phyloP scores from a whole-genome alignment of 768 basidiomycete species.

The Collybia sordida region DNA sequence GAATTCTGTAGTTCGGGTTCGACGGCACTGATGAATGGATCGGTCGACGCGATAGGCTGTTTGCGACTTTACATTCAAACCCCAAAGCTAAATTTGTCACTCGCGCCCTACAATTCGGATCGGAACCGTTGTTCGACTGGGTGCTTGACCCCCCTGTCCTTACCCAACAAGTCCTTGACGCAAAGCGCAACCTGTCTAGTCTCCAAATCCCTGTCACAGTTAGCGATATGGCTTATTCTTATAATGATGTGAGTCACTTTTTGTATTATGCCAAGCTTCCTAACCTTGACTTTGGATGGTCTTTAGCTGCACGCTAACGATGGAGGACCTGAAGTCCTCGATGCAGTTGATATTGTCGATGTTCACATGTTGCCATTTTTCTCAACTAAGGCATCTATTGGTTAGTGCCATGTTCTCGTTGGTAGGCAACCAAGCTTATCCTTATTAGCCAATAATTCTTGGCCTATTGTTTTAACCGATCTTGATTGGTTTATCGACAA shows the following conservation, averaged over 20 bases:
- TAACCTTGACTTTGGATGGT: conserved; percentile 1
- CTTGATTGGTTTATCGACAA: conserved; percentile 68
- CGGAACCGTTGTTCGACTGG: conserved; percentile 64
- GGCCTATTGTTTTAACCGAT: conserved; percentile 61
- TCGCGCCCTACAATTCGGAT: conserved; percentile 67
- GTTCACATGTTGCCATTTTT: conserved; percentile 77
- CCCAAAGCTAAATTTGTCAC: conserved; percentile 65
- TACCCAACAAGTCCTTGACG: conserved; percentile 46
- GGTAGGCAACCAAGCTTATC: neutral
- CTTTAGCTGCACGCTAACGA: conserved; percentile 37
- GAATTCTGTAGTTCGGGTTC: conserved; percentile 42
- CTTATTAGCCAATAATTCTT: conserved; percentile 49
- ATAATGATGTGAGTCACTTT: conserved; percentile 34
- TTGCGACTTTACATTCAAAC: conserved; percentile 55
- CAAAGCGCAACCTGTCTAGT: conserved; percentile 47
- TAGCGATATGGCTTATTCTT: conserved; percentile 64
- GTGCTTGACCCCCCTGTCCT: conserved; percentile 51
- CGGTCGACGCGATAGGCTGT: conserved; percentile 49
- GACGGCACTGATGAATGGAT: conserved; percentile 50
- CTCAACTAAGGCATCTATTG: conserved; percentile 51
- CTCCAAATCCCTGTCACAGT: conserved; percentile 69
- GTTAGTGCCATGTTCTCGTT: conserved; percentile 26
- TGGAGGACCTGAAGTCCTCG: conserved; percentile 53
- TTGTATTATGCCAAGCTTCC: neutral
- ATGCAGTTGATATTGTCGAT: conserved; percentile 63